A percentile compares a stretch with the other conserved stretches of the same genome.
phyloP scores from a whole-genome alignment of 2,329 filamentous ascomycete species.

The Arthroderma sp. region DNA sequence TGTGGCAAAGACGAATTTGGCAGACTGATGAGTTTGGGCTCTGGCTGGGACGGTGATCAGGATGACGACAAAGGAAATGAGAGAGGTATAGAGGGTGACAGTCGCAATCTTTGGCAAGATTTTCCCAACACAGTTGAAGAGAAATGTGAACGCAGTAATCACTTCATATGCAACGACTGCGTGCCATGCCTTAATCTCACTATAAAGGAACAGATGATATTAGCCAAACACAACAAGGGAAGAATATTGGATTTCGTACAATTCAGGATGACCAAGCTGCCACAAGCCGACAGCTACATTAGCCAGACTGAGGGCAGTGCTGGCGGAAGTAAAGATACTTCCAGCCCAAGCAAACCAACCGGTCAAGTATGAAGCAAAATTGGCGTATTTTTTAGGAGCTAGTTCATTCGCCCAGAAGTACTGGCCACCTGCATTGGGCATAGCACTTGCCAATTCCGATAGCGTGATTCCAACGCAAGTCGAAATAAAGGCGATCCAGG shows the following conservation, averaged over 20 bases:
- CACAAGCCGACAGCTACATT: slow-evolving; percentile 39
- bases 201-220: slow-evolving; percentile 10
- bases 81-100: slow-evolving; percentile 32
- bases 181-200: slow-evolving; percentile 23
- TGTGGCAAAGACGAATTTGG: slow-evolving; percentile 39
- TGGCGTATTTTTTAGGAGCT: slow-evolving; percentile 33
- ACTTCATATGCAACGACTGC: slow-evolving; percentile 34
- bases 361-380: slow-evolving; percentile 35
- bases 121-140: slow-evolving; percentile 36
- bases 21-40: slow-evolving; percentile 31
- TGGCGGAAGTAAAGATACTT: slow-evolving; percentile 41
- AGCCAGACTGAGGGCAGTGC: slow-evolving; percentile 37
- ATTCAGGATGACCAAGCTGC: slow-evolving; percentile 38
- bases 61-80: slow-evolving; percentile 36
- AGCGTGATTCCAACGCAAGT: slow-evolving; percentile 34
- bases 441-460: slow-evolving; percentile 35
- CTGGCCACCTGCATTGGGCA: slow-evolving; percentile 40
- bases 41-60: slow-evolving; percentile 35
- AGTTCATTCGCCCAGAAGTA: slow-evolving; percentile 40
- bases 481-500: slow-evolving; percentile 34
- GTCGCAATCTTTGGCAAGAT: slow-evolving; percentile 28
- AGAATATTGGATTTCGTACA: slow-evolving; percentile 26
- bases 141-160: slow-evolving; percentile 35
- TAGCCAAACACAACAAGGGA: not conserved
- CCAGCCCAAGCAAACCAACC: slow-evolving; percentile 44